phyloP scores from a whole-genome alignment of 2,329 filamentous ascomycete genomes.

The Cordyceps cicadae region DNA sequence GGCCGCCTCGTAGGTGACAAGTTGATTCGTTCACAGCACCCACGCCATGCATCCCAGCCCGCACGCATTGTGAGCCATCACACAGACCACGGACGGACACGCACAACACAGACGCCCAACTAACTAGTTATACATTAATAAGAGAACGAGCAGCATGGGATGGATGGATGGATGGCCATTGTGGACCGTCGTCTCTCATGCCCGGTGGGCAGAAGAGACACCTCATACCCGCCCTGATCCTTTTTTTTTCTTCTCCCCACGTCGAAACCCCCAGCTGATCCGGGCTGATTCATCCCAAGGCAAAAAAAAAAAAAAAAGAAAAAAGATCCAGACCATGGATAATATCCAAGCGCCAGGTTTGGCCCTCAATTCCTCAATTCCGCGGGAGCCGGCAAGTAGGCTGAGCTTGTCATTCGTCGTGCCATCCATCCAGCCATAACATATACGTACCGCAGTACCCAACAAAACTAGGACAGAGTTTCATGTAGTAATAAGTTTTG shows the following conservation, averaged over 20 bases:
- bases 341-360: background rate
- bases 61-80: background rate
- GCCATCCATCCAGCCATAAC: background rate
- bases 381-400: constrained; percentile 5
- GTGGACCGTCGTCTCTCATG: background rate
- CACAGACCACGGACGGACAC: background rate
- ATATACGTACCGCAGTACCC: background rate
- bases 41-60: background rate
- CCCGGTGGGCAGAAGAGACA: background rate
- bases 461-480: background rate
- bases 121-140: too few relatives aligned
- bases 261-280: background rate
- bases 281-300: background rate
- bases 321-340: background rate
- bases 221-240: background rate
- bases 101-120: background rate
- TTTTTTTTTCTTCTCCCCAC: background rate
- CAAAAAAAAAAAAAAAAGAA: background rate
- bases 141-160: background rate
- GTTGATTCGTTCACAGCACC: background rate
- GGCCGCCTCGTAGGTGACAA: background rate
- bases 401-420: background rate
- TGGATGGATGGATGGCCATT: background rate
- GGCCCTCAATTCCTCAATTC: background rate
- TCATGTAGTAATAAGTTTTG: background rate